A percentile compares a stretch with the other conserved stretches of the same genome.
Evolutionary conservation across 352 stramenopile genomes (phyloP).

Genomic region (Globisporangium sylvaticum): DNA sequence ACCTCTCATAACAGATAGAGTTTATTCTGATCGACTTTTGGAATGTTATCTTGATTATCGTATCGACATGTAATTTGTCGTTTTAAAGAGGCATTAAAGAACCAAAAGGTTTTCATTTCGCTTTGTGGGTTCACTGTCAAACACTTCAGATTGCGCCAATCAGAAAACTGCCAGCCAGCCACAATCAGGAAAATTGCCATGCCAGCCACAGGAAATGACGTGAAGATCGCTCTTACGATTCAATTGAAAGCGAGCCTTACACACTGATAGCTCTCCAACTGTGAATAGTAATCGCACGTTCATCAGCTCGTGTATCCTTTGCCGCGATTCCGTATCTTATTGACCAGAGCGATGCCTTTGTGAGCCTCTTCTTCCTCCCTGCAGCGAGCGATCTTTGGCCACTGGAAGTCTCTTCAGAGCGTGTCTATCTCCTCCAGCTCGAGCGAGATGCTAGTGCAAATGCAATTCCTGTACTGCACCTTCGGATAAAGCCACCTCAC

Average conservation of each 20-base stretch:
- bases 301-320: not conserved
- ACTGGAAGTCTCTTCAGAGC: not conserved
- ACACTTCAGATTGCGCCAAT: not conserved
- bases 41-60: no score
- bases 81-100: not conserved
- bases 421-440: not conserved
- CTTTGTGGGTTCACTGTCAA: not conserved
- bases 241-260: no score
- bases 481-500: not conserved
- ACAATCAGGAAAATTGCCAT: no score
- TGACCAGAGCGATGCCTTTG: not conserved
- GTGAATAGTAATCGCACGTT: not conserved
- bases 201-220: not conserved
- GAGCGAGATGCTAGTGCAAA: not conserved
- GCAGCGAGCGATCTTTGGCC: not conserved
- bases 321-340: not conserved
- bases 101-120: not conserved
- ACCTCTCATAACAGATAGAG: not conserved
- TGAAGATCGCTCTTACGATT: no score
- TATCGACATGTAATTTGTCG: not conserved
- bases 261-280: no score
- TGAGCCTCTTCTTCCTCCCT: not conserved
- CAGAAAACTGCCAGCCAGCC: not conserved
- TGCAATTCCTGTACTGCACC: not conserved
- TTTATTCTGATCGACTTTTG: no score